phyloP scores from a whole-genome alignment of 192 early-diverging fungal genomes.

The Gamsiella multidivaricata region DNA sequence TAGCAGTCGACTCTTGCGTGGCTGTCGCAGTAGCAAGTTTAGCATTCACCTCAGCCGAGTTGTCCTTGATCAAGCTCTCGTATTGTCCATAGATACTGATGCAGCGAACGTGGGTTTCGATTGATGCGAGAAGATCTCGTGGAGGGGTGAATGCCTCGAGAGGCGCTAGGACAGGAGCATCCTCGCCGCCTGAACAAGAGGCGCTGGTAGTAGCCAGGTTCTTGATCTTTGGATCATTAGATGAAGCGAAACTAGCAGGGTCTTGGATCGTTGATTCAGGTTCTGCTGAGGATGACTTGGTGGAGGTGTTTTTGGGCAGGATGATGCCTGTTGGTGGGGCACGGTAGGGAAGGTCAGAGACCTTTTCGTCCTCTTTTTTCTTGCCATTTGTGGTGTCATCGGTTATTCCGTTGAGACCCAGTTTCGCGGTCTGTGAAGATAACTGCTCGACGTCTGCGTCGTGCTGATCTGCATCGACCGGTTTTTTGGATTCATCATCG shows the following conservation, averaged over 20 bases:
- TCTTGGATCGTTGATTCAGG: constrained; percentile 19
- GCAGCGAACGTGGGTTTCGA: constrained; percentile 34
- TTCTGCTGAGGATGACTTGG: neutral
- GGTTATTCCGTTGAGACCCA: neutral
- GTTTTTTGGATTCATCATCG: neutral
- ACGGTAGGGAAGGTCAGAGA: constrained; percentile 35
- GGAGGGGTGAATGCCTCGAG: constrained; percentile 47
- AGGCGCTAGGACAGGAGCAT: constrained; percentile 38
- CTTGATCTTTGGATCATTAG: constrained; percentile 42
- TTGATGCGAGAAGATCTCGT: constrained; percentile 11
- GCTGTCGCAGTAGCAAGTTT: neutral
- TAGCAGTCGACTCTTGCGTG: constrained; percentile 28
- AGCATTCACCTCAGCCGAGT: constrained; percentile 14
- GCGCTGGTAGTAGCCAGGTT: constrained; percentile 6
- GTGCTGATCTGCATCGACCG: constrained; percentile 3
- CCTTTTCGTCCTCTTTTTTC: neutral
- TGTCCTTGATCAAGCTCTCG: constrained; percentile 36
- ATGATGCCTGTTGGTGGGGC: constrained; percentile 42
- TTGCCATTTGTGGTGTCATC: constrained; percentile 1
- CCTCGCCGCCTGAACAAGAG: constrained; percentile 10
- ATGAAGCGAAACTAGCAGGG: constrained; percentile 9
- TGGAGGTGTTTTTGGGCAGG: constrained; percentile 1
- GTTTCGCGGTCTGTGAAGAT: constrained; percentile 9
- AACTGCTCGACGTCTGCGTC: constrained; percentile 13
- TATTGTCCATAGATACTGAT: constrained; percentile 52